Evolutionary conservation across 140 eudicot genomes (phyloP), one percentile per base, ranked within the genome.

Genomic region (Senecio squalidus): DNA sequence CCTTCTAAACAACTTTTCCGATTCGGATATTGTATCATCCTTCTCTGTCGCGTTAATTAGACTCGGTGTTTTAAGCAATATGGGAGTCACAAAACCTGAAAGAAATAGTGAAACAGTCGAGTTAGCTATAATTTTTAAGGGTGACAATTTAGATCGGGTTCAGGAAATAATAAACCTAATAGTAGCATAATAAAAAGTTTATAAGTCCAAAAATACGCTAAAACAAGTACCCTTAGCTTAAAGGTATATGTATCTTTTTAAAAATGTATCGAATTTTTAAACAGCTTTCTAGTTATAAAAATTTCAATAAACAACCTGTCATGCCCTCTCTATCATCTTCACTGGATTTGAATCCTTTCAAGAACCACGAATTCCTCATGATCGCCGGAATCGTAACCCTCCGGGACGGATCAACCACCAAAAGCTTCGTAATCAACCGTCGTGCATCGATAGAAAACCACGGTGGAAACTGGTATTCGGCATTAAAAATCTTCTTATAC

Each of bases 401-500:
- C 17, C 61, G 61, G 0, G 53, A 38, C 13, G 87, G 88, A 41
- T 79, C 69, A 5, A 76, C 78, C 0, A 77, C 78, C 49, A 86
- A 21, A 9, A 80, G 24, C 25, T 47, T 79, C 2, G 77, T 55
- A 20, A 82, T 66, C 70, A 80, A 53, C 51, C 79, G 60, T 40
- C 72, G 71, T 0, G 86, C 48, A 9, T 82, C 91, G 13, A 52
- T 9, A 1, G 88, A 79, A 59, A 86, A 56, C 88, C 88, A 83
- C 5, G 72, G 79, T 0, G 95, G 95, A 31, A 75, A 82, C 1
- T 71, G 80, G 13, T 66, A 86, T 31, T 86, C 84, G 0, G 77
- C 91, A 24, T 72, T 76, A 57, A 78, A 79, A 9, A 86, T 65
- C 60, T 79, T 86, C 13, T 68, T 76, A 47, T 82, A 86, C 95